Evolutionary conservation across 306 rosid genomes (phyloP).

Genomic region (Carpinus viminea): DNA sequence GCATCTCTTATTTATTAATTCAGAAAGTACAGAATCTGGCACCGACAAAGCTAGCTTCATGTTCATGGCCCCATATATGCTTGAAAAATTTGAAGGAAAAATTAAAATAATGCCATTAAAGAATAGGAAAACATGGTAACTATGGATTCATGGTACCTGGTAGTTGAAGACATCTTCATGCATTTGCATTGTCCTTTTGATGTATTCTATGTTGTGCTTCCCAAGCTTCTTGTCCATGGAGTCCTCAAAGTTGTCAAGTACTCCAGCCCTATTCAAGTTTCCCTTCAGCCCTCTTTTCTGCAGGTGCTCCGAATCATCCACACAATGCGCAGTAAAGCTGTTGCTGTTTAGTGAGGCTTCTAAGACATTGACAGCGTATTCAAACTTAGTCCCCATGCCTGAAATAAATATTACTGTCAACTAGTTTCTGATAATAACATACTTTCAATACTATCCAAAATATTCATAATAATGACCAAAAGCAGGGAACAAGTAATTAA

Average conservation of each 20-base stretch:
- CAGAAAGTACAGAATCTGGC: not conserved
- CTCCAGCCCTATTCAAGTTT: slow-evolving; percentile 34
- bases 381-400: slow-evolving; percentile 91
- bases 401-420: slow-evolving; percentile 29
- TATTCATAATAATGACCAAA: not conserved
- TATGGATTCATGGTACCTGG: slow-evolving; percentile 59
- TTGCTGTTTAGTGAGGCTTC: slow-evolving; percentile 48
- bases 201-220: slow-evolving; percentile 56
- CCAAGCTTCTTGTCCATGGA: slow-evolving; percentile 63
- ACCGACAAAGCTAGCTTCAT: slow-evolving; percentile 3
- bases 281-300: slow-evolving; percentile 44
- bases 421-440: not conserved
- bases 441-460: not conserved
- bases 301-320: slow-evolving; percentile 68
- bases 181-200: slow-evolving; percentile 80
- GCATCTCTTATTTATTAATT: not conserved
- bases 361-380: slow-evolving; percentile 61
- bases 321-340: slow-evolving; percentile 48
- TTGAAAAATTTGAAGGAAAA: not conserved
- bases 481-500: slow-evolving; percentile 12
- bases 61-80: not conserved
- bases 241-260: slow-evolving; percentile 32
- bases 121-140: slow-evolving; percentile 17
- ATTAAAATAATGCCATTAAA: not conserved
- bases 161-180: slow-evolving; percentile 80